Conservation (phyloP, 164 flowering plant genomes). For the Magnolia kwangsiensis region DNA sequence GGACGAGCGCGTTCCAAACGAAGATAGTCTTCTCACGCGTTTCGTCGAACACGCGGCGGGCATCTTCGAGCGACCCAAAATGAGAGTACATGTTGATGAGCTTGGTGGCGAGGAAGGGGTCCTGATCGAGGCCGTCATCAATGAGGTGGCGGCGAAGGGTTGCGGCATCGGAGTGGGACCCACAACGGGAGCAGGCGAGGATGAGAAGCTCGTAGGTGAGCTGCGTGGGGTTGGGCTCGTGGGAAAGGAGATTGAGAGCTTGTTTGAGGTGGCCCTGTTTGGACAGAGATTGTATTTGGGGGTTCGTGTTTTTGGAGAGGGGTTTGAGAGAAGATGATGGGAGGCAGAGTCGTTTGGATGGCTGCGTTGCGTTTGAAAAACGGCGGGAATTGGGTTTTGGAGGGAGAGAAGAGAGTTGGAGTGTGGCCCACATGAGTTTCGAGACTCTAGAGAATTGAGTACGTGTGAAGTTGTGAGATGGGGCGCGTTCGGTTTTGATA, state of each 20-base stretch:
- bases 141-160: constrained; percentile 50
- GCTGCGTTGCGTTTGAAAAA: not conserved
- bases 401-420: constrained; percentile 1
- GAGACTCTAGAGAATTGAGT: not conserved
- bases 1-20: constrained; percentile 75
- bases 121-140: constrained; percentile 59
- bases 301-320: constrained; percentile 29
- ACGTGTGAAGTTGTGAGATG: constrained; percentile 21
- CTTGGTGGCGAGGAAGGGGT: constrained; percentile 81
- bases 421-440: not conserved
- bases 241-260: constrained; percentile 57
- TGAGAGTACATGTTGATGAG: constrained; percentile 65
- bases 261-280: constrained; percentile 34
- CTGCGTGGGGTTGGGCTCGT: constrained; percentile 50
- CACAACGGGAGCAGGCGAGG: constrained; percentile 39
- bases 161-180: constrained; percentile 44
- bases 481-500: constrained; percentile 10
- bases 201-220: constrained; percentile 73
- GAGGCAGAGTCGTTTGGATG: not conserved
- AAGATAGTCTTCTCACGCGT: constrained; percentile 49
- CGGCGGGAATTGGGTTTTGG: constrained; percentile 16
- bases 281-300: constrained; percentile 49
- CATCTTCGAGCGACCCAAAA: constrained; percentile 43
- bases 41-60: constrained; percentile 74
- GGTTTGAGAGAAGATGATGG: not conserved